phyloP scores from a whole-genome alignment of 208 protist species.

The Sergeia podlipaevii region DNA sequence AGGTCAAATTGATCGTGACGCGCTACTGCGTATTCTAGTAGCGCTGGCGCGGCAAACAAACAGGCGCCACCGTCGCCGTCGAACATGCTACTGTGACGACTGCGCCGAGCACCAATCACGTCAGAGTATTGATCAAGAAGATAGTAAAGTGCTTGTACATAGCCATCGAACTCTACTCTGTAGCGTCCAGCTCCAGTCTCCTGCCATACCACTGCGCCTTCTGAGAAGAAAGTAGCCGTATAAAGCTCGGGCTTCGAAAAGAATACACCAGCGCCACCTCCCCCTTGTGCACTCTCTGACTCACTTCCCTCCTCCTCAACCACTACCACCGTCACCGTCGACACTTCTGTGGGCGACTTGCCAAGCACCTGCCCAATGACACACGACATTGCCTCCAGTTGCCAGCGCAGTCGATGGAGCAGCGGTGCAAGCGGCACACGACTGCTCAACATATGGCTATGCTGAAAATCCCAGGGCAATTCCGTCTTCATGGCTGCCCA shows the following conservation, averaged over 20 bases:
- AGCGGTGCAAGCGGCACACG: conserved; percentile 37
- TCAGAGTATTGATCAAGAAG: conserved; percentile 75
- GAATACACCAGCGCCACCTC: no score
- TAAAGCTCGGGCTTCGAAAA: no score
- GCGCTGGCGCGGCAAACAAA: conserved; percentile 45
- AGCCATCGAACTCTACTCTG: conserved; percentile 77
- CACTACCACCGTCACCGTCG: neutral
- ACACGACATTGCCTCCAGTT: conserved; percentile 65
- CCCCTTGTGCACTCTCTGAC: neutral
- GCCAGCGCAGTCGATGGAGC: conserved; percentile 74
- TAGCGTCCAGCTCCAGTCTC: conserved; percentile 57
- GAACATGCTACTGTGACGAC: conserved; percentile 2
- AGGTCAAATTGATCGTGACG: conserved; percentile 70
- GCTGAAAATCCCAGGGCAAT: conserved; percentile 17
- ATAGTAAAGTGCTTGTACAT: conserved; percentile 69
- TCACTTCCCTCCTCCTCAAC: neutral
- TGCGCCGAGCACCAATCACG: conserved; percentile 10
- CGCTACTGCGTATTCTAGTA: conserved; percentile 55
- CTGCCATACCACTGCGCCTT: conserved; percentile 59
- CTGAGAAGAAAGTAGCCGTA: no score
- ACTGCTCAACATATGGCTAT: conserved; percentile 6
- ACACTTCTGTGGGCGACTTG: neutral
- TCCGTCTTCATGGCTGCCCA: conserved; percentile 36
- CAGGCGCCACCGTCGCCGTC: neutral
- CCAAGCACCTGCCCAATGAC: conserved; percentile 26